Base-by-base conservation (phyloP, 2,329 filamentous ascomycete genomes). In the Colletotrichum kahawae region DNA sequence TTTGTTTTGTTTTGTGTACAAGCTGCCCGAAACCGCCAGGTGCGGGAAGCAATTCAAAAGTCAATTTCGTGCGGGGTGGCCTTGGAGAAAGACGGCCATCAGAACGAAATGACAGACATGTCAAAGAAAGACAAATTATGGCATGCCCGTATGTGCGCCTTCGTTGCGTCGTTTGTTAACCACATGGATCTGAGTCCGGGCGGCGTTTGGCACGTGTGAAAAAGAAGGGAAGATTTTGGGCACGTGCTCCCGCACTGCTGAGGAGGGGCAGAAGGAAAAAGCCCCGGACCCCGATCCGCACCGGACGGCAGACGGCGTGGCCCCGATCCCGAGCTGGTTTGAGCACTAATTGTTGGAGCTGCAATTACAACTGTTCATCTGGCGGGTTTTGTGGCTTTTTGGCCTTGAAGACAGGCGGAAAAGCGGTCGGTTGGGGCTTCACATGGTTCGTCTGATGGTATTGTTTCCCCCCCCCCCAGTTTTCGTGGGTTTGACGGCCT, bases 141-240 rank as follows among this genome's bases (percentile, higher is more conserved):
- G n/a, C 43, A 51, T 51, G 43, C 14, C 21, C 54, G 21, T 57
- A 29, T 29, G 54, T 29, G 54, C 43, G 43, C n/a, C 10, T 51
- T 51, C n/a, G 57, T 56, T 34, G 48, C 10, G 27, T 54, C 16
- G 54, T 57, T 60, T 60, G 29, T 59, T 29, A n/a, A 21, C 27
- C 36, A 48, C 36, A 65, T 65, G 43, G 43, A 51, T 21, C 18
- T 8, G 29, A 34, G 38, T 24, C 57, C 34, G 27, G 34, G 57
- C 67, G 34, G 48, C 71, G 48, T 71, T 74, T 66, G 36, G 60
- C 71, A 74, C 71, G 71, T 71, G 71, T 74, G 51, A 43, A 27
- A n/a, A 29, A 13, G 62, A 43, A n/a, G 36, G 34, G 34, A 43
- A 21, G 16, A 48, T 48, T 57, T 59, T 43, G 36, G 18, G 68